A percentile compares a stretch with the other conserved stretches of the same genome.
Evolutionary conservation across 257 asterid genomes (phyloP).

Genomic region (Ehretia macrophylla): DNA sequence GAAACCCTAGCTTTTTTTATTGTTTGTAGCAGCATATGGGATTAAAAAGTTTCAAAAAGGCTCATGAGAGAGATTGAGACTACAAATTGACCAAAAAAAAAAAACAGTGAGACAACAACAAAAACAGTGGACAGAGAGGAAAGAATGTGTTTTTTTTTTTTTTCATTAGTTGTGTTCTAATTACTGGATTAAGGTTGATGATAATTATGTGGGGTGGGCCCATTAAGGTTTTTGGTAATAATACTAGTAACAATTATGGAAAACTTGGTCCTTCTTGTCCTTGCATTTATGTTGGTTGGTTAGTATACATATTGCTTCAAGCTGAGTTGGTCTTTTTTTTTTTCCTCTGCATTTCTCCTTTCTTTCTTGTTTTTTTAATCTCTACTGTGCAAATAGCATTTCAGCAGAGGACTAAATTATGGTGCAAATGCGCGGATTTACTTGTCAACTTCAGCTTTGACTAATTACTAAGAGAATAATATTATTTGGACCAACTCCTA

Average conservation of each 20-base stretch:
- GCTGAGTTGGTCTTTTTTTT: no score
- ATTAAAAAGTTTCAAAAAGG: conserved; percentile 31
- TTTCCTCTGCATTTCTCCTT: no score
- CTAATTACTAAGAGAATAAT: no score
- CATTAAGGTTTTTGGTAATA: not conserved
- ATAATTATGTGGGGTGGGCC: not conserved
- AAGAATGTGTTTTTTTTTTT: conserved; percentile 6
- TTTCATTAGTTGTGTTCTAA: not conserved
- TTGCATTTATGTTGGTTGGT: not conserved
- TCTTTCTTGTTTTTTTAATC: no score
- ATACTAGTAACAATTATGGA: not conserved
- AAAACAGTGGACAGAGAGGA: conserved; percentile 6
- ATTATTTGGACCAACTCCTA: no score
- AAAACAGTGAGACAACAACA: not conserved
- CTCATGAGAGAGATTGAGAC: conserved; percentile 29
- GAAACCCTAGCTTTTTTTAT: conserved; percentile 45
- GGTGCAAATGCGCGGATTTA: no score
- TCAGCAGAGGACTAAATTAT: no score
- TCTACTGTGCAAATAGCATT: no score
- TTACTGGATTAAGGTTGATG: not conserved
- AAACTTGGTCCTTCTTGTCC: not conserved
- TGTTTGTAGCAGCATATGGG: conserved; percentile 43
- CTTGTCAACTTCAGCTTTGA: no score
- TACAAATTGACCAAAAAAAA: no score
- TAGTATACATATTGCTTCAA: no score